Conservation (phyloP, 345 rosid species). For the Reutealis trisperma region DNA sequence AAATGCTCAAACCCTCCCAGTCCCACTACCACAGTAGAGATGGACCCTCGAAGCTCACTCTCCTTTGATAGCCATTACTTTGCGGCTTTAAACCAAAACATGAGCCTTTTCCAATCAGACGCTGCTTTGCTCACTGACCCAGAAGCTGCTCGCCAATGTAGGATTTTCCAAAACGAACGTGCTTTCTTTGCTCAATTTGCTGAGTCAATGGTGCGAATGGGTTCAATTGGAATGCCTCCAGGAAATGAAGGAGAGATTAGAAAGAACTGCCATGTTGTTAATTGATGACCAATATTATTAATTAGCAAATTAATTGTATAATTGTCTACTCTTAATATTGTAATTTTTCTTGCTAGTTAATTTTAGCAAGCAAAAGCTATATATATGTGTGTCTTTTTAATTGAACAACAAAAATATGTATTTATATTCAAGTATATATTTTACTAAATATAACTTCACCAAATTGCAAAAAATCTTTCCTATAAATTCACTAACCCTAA, state of each 20-base stretch:
- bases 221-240: constrained; percentile 41
- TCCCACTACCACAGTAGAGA: constrained; percentile 32
- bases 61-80: constrained; percentile 53
- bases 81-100: constrained; percentile 24
- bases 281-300: constrained; percentile 2
- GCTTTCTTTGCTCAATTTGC: constrained; percentile 49
- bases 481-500: too few species aligned
- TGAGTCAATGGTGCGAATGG: constrained; percentile 54
- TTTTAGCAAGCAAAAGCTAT: too few species aligned
- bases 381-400: too few species aligned
- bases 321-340: too few species aligned
- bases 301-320: too few species aligned
- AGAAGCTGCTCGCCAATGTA: constrained; percentile 18
- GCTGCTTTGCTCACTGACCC: constrained; percentile 54
- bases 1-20: constrained; percentile 42
- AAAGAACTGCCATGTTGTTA: constrained; percentile 23
- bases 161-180: constrained; percentile 14
- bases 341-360: background rate
- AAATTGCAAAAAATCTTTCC: too few species aligned
- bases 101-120: constrained; percentile 55
- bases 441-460: too few species aligned
- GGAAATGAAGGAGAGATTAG: constrained; percentile 56
- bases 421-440: too few species aligned
- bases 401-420: too few species aligned
- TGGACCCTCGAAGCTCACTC: constrained; percentile 51